A percentile compares a stretch with the other conserved stretches of the same genome.
These are phyloP conservation scores for Quercus berberidifolia DNA, from an alignment of 306 rosid genomes.

Conservation along the genomic window DNA sequence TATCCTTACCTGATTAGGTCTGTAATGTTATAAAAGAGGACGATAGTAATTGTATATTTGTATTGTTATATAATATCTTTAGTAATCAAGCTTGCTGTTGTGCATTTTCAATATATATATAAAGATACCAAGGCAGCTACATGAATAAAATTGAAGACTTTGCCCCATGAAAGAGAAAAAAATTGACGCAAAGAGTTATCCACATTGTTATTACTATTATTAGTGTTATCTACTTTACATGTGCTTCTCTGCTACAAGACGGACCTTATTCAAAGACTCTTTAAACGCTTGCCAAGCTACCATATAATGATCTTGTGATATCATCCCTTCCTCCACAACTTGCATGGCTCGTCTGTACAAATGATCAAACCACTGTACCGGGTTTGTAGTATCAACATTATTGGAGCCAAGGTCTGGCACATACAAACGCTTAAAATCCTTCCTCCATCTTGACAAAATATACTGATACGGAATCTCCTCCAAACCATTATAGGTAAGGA, in stretches of 20 bases:
- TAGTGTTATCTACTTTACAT: slow-evolving; percentile 25
- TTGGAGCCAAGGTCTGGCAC: slow-evolving; percentile 63
- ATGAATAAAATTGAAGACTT: background rate
- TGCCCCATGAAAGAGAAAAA: background rate
- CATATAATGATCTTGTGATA: slow-evolving; percentile 80
- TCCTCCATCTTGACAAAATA: slow-evolving; percentile 85
- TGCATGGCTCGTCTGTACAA: slow-evolving; percentile 87
- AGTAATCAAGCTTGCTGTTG: too few species aligned
- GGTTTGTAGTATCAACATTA: slow-evolving; percentile 71
- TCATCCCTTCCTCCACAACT: slow-evolving; percentile 87
- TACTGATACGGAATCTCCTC: slow-evolving; percentile 87
- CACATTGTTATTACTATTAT: slow-evolving; percentile 19
- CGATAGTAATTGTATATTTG: too few species aligned
- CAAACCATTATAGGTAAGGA: slow-evolving; percentile 74
- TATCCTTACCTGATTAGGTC: too few species aligned
- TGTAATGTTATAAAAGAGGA: too few species aligned
- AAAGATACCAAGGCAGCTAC: background rate
- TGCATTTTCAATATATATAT: too few species aligned
- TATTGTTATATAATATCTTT: too few species aligned
- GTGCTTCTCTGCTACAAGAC: slow-evolving; percentile 67
- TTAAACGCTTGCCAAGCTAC: slow-evolving; percentile 87
- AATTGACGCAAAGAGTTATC: background rate
- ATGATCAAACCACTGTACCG: slow-evolving; percentile 95
- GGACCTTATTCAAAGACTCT: slow-evolving; percentile 83
- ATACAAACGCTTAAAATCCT: slow-evolving; percentile 75